Conservation (phyloP, 805 yeast genomes). For the Schizosaccharomyces lindneri region DNA sequence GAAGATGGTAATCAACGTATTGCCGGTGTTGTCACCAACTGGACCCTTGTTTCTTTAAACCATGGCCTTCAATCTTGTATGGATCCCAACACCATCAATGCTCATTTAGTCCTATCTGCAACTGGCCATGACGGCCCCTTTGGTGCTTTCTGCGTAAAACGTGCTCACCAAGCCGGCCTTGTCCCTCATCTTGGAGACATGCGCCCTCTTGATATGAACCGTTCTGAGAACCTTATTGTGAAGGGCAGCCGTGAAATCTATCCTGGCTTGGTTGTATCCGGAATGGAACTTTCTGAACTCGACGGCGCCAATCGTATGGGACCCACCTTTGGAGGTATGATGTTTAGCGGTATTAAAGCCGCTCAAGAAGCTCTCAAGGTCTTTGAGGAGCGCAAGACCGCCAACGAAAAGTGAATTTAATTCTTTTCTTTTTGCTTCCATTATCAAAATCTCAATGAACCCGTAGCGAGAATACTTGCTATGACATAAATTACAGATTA, state of each 20-base stretch:
- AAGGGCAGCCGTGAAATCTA: constrained; percentile 39
- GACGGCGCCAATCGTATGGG: constrained; percentile 68
- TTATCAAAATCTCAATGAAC: no score
- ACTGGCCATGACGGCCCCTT: constrained; percentile 70
- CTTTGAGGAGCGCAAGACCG: background rate
- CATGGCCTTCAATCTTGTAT: constrained; percentile 58
- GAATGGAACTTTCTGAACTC: constrained; percentile 59
- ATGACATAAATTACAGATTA: no score
- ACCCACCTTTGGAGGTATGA: constrained; percentile 67
- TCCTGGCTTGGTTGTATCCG: constrained; percentile 41
- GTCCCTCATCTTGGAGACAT: constrained; percentile 32
- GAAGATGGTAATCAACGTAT: constrained; percentile 32
- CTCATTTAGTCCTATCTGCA: constrained; percentile 37
- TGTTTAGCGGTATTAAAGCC: constrained; percentile 52
- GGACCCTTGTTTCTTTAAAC: constrained; percentile 56
- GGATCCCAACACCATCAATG: constrained; percentile 61
- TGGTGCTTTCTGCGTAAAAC: constrained; percentile 57
- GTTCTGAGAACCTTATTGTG: constrained; percentile 53
- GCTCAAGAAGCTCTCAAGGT: constrained; percentile 22
- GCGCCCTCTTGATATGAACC: constrained; percentile 61
- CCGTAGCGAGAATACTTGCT: no score
- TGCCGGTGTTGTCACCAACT: constrained; percentile 63
- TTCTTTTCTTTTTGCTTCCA: no score
- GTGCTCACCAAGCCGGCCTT: constrained; percentile 20
- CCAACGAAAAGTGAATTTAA: background rate